Evolutionary conservation across 1,284 basidiomycete genomes (phyloP), one percentile per base, ranked within the genome.

Genomic region (Leccinum angustisporum): DNA sequence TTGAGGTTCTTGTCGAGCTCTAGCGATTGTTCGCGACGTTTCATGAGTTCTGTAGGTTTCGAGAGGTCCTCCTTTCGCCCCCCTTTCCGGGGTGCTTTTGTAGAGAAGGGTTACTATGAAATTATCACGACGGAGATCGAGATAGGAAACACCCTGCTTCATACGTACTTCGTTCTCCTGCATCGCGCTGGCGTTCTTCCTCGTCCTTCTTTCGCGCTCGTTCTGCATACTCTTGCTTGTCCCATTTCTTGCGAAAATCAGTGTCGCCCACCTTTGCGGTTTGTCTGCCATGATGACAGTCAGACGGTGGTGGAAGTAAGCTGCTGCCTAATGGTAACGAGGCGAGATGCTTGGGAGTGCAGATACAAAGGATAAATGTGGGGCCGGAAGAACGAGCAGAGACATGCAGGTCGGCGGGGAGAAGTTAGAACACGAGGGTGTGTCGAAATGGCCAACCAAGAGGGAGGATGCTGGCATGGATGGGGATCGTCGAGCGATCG

Each of bases 1-100:
- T 85, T 85, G 18, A 97, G 81, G 76, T 97, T 96, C 81, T 95
- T 96, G 68, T 94, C 91, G 25, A 98, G 86, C 61, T 93, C 92
- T 13, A 98, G 80, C 43, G 91, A 83, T 5, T 78, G 80, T 58
- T 94, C 93, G 56, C 95, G 88, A 67, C 86, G 88, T 72, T 96
- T 87, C 86, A 96, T 90, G 59, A 92, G 82, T 69, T 96, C 87
- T 1, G 94, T 97, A 1, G 96, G 92, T 71, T 94, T 95, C 0
- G 95, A 94, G 1, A 94, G 76, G 64, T 86, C 79, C 65, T 92
- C 87, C 55, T 86, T 86, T 67, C 77, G 76, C 62, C 85, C 83
- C 62, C 85, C 83, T 67, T 84, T 87, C 27, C 87, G 78, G 14
- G 92, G 91, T 70, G 86, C 86, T 79, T 94, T 94, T 95, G 69